Base-by-base conservation (phyloP, 2,329 filamentous ascomycete species). In the Exserohilum rostratum region DNA sequence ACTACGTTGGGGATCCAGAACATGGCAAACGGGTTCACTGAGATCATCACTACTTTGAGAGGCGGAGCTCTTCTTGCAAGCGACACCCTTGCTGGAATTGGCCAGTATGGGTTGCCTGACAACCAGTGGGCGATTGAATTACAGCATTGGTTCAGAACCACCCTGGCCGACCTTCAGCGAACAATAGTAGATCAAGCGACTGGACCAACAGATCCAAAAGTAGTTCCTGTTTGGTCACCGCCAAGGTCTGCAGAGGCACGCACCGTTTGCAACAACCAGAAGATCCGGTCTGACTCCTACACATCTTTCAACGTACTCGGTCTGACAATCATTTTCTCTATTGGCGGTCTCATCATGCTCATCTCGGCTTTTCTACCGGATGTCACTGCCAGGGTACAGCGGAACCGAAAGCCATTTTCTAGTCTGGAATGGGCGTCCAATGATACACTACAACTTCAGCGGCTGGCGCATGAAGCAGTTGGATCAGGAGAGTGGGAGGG, bases 121-220 rank as follows among this genome's bases (percentile, higher is more conserved):
- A 70, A 70, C 27, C 74, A 77, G 53, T 77, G 76, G 74, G 63
- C 72, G 34, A 46, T 67, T 10, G 75, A 77, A 48, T 58, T 75
- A 7, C 53, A 65, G 17, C 56, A 62, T 34, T 76, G 68, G 70
- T 61, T 70, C 38, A 65, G 58, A 15, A 58, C 58, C 6, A 58
- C 57, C 11, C 52, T 77, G 2, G 71, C 74, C 11, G 55, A 54
- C 1, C 34, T 76, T 3, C 73, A 77, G 55, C 43, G 56, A 12
- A 15, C 45, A 5, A 55, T 61, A 31, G 50, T 68, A 17, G 56
- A 58, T n/a, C 38, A 46, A 13, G 57, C 50, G 4, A 61, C 59
- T 13, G 62, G 62, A 2, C 47, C 57, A 11, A 30, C 57, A 13
- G 20, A 43, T 17, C 11, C 27, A 20, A 20, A 46, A 0, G 50